These are phyloP conservation scores for Bipolaris zeicola DNA, from an alignment of 2,329 filamentous ascomycete genomes.

Conservation along the genomic window DNA sequence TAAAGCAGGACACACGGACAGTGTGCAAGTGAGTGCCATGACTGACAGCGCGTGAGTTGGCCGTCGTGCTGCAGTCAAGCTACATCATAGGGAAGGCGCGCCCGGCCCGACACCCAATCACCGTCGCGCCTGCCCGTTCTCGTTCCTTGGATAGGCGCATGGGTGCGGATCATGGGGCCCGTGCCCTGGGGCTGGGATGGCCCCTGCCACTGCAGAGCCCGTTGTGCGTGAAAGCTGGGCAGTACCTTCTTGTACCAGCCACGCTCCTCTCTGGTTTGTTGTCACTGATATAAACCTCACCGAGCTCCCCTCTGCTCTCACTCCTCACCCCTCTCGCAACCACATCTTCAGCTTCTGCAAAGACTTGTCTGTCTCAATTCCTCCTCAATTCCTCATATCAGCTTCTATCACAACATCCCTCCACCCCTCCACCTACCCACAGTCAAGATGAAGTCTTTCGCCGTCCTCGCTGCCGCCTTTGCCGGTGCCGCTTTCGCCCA, in stretches of 20 bases:
- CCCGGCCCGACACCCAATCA: slow-evolving; percentile 24
- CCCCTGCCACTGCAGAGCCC: slow-evolving; percentile 16
- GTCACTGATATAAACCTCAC: slow-evolving; percentile 26
- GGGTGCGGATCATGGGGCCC: slow-evolving; percentile 21
- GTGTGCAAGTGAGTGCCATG: not conserved
- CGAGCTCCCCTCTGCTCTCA: not conserved
- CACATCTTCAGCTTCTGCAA: slow-evolving; percentile 20
- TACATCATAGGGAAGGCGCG: slow-evolving; percentile 26
- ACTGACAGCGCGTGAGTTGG: slow-evolving; percentile 7
- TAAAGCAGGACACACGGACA: too few relatives aligned
- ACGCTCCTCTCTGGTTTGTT: slow-evolving; percentile 3
- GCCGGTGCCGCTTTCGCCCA: slow-evolving; percentile 46
- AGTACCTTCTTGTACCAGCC: slow-evolving; percentile 22
- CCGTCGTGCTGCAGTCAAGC: slow-evolving; percentile 4
- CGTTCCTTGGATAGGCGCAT: slow-evolving; percentile 20
- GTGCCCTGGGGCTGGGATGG: slow-evolving; percentile 13
- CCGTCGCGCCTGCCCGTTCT: slow-evolving; percentile 2
- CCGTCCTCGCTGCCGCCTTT: slow-evolving; percentile 41
- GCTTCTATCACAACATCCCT: slow-evolving; percentile 28
- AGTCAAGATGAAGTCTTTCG: slow-evolving; percentile 49
- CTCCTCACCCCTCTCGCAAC: slow-evolving; percentile 3
- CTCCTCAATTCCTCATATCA: slow-evolving; percentile 16
- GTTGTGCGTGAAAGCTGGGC: slow-evolving; percentile 14
- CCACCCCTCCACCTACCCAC: slow-evolving; percentile 13
- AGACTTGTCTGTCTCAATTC: slow-evolving; percentile 19